These are phyloP conservation scores for Colletotrichum brevisporum DNA, from an alignment of 2,329 filamentous ascomycete species.

Conservation along the genomic window DNA sequence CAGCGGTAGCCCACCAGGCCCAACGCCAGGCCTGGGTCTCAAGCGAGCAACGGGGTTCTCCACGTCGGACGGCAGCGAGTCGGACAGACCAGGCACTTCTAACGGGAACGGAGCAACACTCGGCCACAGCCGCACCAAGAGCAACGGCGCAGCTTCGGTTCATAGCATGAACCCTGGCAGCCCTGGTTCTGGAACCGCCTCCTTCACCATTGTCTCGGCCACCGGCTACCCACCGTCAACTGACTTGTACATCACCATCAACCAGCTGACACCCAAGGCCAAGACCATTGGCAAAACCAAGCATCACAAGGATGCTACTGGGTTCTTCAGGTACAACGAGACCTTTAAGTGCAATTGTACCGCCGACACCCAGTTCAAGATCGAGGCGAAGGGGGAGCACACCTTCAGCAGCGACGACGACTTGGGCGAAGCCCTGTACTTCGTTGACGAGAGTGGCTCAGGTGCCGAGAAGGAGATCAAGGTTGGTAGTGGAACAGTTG, in stretches of 20 bases:
- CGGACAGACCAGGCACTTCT: conserved; percentile 50
- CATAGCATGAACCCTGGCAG: conserved; percentile 73
- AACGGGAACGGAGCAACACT: conserved; percentile 46
- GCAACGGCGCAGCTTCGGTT: conserved; percentile 75
- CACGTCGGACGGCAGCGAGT: conserved; percentile 41
- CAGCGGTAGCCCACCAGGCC: conserved; percentile 52
- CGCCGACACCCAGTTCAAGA: conserved; percentile 87
- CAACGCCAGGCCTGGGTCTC: conserved; percentile 50
- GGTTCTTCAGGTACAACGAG: conserved; percentile 80
- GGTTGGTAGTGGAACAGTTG: conserved; percentile 80
- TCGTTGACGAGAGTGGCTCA: conserved; percentile 84
- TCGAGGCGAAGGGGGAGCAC: conserved; percentile 88
- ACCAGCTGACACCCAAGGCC: conserved; percentile 75
- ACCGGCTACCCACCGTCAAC: conserved; percentile 81
- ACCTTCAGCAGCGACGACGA: conserved; percentile 87
- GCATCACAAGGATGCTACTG: conserved; percentile 81
- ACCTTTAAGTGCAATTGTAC: conserved; percentile 83
- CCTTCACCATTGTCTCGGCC: conserved; percentile 84
- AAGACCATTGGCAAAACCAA: conserved; percentile 95
- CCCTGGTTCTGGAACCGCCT: conserved; percentile 80
- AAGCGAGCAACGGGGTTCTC: conserved; percentile 58
- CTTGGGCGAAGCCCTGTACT: conserved; percentile 89
- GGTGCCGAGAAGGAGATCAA: conserved; percentile 80
- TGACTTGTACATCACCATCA: conserved; percentile 84
- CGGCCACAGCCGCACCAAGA: conserved; percentile 67